Base-by-base conservation (phyloP, 176 grass and related monocot genomes). In the Zizania latifolia region DNA sequence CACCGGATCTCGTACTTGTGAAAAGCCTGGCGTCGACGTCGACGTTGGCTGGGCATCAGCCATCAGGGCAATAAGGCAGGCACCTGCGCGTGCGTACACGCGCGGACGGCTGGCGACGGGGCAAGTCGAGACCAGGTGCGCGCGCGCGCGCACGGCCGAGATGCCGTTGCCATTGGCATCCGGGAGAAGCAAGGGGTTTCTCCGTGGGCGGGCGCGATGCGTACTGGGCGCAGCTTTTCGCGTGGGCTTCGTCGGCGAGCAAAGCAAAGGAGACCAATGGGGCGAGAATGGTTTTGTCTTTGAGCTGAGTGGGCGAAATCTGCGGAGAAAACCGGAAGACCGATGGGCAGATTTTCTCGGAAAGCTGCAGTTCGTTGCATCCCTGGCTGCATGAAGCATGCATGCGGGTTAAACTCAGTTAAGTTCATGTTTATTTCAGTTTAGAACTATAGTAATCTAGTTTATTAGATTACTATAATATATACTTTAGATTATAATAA, bases 31-130 rank as follows among this genome's bases (percentile, higher is more conserved):
- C 14, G 28, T n/a, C 23, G 33, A 62, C 67, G 65, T 40, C 65
- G 61, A 27, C n/a, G n/a, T n/a, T 3, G 14, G 58, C 48, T 50
- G 32, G 48, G 80, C 81, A 59, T 83, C 71, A 50, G 81, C 51
- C 30, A 21, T 36, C 53, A 14, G 31, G 27, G 28, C 34, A 16
- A 37, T 4, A n/a, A n/a, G n/a, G n/a, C n/a, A n/a, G 39, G 19
- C 23, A 11, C 63, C 62, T 6, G 28, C n/a, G n/a, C n/a, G n/a
- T n/a, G n/a, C n/a, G n/a, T n/a, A n/a, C n/a, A n/a, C n/a, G n/a
- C n/a, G n/a, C n/a, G n/a, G n/a, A n/a, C n/a, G n/a, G n/a, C n/a
- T n/a, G n/a, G n/a, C n/a, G n/a, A n/a, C n/a, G n/a, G 19, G 53
- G 55, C 48, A 67, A 81, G 67, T n/a, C n/a, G 70, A 10, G 48